Evolutionary conservation across 257 asterid species (phyloP), one percentile per base, ranked within the genome.

Genomic region (Primulina eburnea): DNA sequence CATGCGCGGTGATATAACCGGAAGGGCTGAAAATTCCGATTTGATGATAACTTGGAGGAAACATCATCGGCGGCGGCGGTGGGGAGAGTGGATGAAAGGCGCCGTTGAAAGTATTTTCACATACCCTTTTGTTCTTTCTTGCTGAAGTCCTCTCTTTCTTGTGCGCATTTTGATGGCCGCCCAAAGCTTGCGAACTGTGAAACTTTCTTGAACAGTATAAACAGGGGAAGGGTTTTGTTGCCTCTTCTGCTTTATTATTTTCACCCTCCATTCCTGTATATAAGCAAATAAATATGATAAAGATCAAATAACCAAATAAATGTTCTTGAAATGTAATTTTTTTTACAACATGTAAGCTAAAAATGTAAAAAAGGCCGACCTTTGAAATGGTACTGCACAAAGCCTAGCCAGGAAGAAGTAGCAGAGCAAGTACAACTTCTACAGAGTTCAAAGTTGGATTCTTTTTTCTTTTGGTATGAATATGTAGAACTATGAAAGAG

Each of bases 111-210:
- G 28, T 32, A 40, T 73, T 65, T 38, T 57, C 63, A 10, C 74
- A 70, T 34, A 67, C 65, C 76, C 86, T 72, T 60, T 81, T 85
- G 84, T 38, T 84, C 82, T 87, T 84, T 68, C 89, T 83, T 0
- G 94, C 98, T 0, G 96, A 95, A 60, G 76, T 87, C 69, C 96
- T 82, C 58, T 92, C 97, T 66, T 87, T 92, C 87, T 90, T 92
- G 85, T 92, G 98, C 0, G 98, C 97, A 72, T 92, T 92, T 77
- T 92, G 97, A 74, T 92, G 98, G 18, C 98, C 98, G 2, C 98
- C 98, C 60, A 90, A 73, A 28, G 98, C 98, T 71, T 92, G 98
- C 12, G 97, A 92, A 68, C 95, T 90, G 68, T 85, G 95, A 62
- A 92, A 92, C 81, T 85, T 90, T 69, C 96, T 76, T 4, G 97